phyloP scores from a whole-genome alignment of 139 green algal species.

The Chlorella vulgaris region DNA sequence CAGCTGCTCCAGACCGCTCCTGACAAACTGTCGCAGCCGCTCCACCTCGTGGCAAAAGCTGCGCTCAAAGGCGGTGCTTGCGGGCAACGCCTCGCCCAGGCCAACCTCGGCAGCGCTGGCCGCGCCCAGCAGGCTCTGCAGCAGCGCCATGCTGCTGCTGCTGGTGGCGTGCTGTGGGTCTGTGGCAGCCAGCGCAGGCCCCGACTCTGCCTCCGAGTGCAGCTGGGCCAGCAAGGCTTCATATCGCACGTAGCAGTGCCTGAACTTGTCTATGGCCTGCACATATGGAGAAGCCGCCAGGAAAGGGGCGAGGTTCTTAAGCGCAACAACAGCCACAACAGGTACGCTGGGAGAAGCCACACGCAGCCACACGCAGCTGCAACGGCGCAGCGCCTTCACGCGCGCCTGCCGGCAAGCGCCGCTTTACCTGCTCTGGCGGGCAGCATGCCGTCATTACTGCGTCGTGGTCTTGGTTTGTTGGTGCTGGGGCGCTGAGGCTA shows the following conservation, averaged over 20 bases:
- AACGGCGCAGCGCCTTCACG: no score
- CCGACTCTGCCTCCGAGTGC: neutral
- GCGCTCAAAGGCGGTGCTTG: conserved; percentile 14
- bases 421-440: no score
- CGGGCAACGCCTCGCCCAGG: no score
- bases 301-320: neutral
- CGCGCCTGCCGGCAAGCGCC: no score
- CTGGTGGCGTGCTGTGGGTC: neutral
- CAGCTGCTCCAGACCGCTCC: conserved; percentile 37
- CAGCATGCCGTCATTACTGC: no score
- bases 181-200: neutral
- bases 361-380: no score
- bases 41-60: conserved; percentile 33
- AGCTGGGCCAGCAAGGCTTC: conserved; percentile 32
- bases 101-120: no score
- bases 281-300: neutral
- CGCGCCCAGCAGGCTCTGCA: no score
- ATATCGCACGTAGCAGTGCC: conserved; percentile 44
- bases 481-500: no score
- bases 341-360: neutral
- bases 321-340: neutral
- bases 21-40: conserved; percentile 38
- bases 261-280: conserved; percentile 33
- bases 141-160: neutral
- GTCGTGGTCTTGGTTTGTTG: no score